phyloP scores from a whole-genome alignment of 2,329 filamentous ascomycete species.

The Fusarium sp. region DNA sequence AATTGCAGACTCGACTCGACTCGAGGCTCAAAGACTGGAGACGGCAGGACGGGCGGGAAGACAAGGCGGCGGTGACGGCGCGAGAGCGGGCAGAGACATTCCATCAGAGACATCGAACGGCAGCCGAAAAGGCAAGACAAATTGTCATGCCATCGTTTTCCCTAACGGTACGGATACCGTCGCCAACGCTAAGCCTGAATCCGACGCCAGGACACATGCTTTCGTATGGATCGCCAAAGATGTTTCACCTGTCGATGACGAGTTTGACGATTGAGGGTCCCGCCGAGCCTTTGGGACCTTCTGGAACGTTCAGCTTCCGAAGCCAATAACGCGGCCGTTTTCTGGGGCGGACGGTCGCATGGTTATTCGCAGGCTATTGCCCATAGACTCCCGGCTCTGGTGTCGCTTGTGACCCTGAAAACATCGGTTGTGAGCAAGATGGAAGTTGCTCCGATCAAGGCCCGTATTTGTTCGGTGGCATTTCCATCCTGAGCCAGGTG shows the following conservation, averaged over 20 bases:
- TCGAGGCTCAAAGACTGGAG: slow-evolving; percentile 22
- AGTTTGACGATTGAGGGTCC: slow-evolving; percentile 28
- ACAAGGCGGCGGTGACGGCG: slow-evolving; percentile 9
- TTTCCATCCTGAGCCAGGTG: slow-evolving; percentile 35
- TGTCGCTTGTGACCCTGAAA: background rate
- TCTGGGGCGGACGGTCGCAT: slow-evolving; percentile 26
- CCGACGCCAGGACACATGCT: slow-evolving; percentile 20
- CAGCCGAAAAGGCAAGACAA: slow-evolving; percentile 21
- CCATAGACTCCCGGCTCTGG: slow-evolving; percentile 1
- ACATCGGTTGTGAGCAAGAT: slow-evolving; percentile 11
- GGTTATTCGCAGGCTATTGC: slow-evolving; percentile 11
- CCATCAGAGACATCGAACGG: slow-evolving; percentile 28
- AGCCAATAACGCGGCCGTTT: slow-evolving; percentile 27
- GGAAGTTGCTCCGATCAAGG: slow-evolving; percentile 32
- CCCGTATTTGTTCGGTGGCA: slow-evolving; percentile 30
- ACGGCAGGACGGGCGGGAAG: slow-evolving; percentile 9
- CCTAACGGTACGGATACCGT: background rate
- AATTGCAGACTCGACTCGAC: background rate
- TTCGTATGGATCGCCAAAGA: slow-evolving; percentile 29
- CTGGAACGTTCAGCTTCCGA: slow-evolving; percentile 40
- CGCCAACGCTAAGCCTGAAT: slow-evolving; percentile 17
- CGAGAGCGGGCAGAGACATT: slow-evolving; percentile 27
- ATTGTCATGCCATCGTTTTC: slow-evolving; percentile 22
- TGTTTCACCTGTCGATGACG: slow-evolving; percentile 38
- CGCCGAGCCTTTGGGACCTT: slow-evolving; percentile 35